Evolutionary conservation across 768 basidiomycete genomes (phyloP).

Genomic region (Termitomyces sp.): DNA sequence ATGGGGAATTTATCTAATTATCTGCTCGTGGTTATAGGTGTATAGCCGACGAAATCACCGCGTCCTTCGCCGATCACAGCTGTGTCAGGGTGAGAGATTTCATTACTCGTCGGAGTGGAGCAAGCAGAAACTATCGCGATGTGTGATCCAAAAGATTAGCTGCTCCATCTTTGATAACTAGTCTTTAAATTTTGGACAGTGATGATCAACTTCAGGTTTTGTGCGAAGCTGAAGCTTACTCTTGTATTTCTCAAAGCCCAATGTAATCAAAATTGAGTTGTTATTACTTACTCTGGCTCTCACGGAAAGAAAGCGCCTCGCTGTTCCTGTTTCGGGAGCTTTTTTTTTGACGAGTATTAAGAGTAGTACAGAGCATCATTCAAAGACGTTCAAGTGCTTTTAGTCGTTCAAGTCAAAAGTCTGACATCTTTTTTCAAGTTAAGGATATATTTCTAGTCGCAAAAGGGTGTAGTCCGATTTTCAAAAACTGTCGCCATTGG

Average conservation of each 20-base stretch:
- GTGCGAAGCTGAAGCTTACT: background rate
- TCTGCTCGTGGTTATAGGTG: conserved; percentile 4
- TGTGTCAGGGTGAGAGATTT: conserved; percentile 7
- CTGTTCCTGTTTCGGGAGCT: background rate
- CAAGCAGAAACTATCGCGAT: background rate
- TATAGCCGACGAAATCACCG: conserved; percentile 17
- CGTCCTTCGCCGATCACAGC: conserved; percentile 11
- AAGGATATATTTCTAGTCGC: background rate
- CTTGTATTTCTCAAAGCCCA: too few species aligned
- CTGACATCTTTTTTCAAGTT: too few species aligned
- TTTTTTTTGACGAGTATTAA: background rate
- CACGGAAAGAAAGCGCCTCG: background rate
- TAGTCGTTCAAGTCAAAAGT: background rate
- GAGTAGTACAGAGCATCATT: too few species aligned
- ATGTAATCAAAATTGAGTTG: background rate
- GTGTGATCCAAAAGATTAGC: too few species aligned
- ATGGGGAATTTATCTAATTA: conserved; percentile 14
- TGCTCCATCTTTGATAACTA: conserved; percentile 1
- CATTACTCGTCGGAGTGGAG: conserved; percentile 4
- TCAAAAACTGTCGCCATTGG: background rate
- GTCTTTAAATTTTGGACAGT: background rate
- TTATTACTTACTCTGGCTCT: too few species aligned
- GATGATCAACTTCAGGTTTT: background rate
- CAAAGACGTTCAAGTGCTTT: background rate
- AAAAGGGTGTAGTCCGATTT: background rate